Conservation (phyloP, 495 filamentous ascomycete species). For the Evernia prunastri region DNA sequence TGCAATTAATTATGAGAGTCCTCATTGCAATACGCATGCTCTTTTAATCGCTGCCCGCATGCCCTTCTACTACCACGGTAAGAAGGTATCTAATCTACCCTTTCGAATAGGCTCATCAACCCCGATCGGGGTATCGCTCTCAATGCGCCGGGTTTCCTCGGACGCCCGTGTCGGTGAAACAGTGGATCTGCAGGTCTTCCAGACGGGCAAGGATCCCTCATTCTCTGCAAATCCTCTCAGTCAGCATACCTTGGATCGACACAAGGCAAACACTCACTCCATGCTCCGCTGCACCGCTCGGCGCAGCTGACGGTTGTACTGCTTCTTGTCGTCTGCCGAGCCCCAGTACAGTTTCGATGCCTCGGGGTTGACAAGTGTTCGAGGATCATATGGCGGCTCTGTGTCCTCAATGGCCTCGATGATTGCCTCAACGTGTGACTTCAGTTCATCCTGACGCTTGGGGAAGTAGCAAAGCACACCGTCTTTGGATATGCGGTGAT, state of each 20-base stretch:
- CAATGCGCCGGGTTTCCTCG: neutral
- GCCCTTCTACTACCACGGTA: neutral
- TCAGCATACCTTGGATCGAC: neutral
- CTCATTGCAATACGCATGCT: neutral
- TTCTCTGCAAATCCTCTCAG: slow-evolving; percentile 12
- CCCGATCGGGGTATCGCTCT: slow-evolving; percentile 15
- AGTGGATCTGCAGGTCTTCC: neutral
- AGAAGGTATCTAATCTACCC: no score
- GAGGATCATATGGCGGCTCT: slow-evolving; percentile 78
- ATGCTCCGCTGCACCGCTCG: slow-evolving; percentile 48
- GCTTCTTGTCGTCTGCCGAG: slow-evolving; percentile 63
- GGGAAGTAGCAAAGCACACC: slow-evolving; percentile 83
- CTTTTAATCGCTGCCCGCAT: neutral
- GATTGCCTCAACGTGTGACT: slow-evolving; percentile 78
- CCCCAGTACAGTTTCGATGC: slow-evolving; percentile 89
- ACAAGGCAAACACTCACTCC: slow-evolving; percentile 37
- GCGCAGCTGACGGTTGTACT: slow-evolving; percentile 76
- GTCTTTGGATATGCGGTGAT: slow-evolving; percentile 74
- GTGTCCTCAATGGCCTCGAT: slow-evolving; percentile 81
- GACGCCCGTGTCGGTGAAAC: neutral
- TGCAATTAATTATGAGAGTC: neutral
- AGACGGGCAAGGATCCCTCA: neutral
- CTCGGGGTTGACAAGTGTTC: slow-evolving; percentile 81
- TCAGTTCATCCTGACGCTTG: slow-evolving; percentile 65
- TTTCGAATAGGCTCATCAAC: slow-evolving; percentile 14